A percentile compares a stretch with the other conserved stretches of the same genome.
These are phyloP conservation scores for Boletus rubropictus DNA, from an alignment of 768 basidiomycete genomes.

Conservation along the genomic window DNA sequence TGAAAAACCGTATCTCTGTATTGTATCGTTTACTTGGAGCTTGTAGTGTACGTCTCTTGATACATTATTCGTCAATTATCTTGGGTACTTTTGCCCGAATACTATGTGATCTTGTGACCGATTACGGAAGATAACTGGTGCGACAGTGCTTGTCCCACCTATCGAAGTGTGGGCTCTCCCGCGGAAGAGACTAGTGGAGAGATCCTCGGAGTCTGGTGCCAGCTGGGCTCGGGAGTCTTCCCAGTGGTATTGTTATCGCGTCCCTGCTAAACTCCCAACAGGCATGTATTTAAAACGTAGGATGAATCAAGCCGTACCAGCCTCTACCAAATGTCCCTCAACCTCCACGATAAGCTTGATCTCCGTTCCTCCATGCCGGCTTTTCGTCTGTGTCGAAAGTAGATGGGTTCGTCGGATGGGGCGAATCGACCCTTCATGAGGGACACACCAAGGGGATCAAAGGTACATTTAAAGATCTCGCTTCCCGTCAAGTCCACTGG, in stretches of 20 bases:
- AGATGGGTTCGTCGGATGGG: conserved; percentile 65
- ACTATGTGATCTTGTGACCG: not conserved
- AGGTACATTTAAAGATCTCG: conserved; percentile 57
- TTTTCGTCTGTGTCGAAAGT: conserved; percentile 67
- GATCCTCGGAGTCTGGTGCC: too few relatives aligned
- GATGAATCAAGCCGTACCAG: not conserved
- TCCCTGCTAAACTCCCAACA: not conserved
- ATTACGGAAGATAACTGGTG: too few relatives aligned
- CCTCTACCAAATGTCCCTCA: conserved; percentile 12
- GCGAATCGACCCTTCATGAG: too few relatives aligned
- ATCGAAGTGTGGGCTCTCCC: too few relatives aligned
- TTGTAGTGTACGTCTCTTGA: conserved; percentile 17
- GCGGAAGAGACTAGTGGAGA: too few relatives aligned
- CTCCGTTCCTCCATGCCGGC: conserved; percentile 68
- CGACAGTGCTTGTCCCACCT: too few relatives aligned
- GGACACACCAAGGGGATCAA: conserved; percentile 74
- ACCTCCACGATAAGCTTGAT: conserved; percentile 6
- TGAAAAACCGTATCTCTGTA: not conserved
- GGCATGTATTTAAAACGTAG: too few relatives aligned
- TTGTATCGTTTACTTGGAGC: conserved; percentile 28
- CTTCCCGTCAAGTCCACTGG: conserved; percentile 52
- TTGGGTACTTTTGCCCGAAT: conserved; percentile 1
- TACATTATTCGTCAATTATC: conserved; percentile 20
- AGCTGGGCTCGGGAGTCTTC: too few relatives aligned
- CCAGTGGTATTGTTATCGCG: too few relatives aligned